Evolutionary conservation across 345 rosid species (phyloP), one percentile per base, ranked within the genome.

Genomic region (Syzygium grande): DNA sequence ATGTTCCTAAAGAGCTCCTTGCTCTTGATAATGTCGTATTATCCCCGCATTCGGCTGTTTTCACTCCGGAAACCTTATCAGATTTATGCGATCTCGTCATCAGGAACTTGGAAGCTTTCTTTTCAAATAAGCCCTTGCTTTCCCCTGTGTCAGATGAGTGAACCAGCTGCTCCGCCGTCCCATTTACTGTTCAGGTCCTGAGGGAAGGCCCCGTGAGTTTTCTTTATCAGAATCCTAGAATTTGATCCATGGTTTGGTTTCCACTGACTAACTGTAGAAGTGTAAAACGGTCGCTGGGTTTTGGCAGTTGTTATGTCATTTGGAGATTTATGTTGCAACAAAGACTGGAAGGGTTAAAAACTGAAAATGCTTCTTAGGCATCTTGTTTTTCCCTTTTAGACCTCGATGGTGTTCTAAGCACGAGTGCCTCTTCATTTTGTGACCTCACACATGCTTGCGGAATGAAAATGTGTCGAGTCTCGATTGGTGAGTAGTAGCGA

Each of bases 21-120:
- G 87, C 53, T 11, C 54, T 92, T 90, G 92, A 93, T 46, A 92
- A 91, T 77, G 94, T 92, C 43, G 94, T 93, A 23, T 49, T 94
- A 53, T 90, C 94, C 3, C 94, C 94, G 1, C 94, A 91, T 79
- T 0, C 30, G 3, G 96, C 94, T 16, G 91, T 84, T 6, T 25
- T 88, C 29, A 92, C 96, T 7, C 84, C 92, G 6, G 95, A 94
- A 88, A 88, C 91, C 17, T 27, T 91, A 83, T 52, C 21, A 79
- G 88, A 80, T 22, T 58, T 90, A 78, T 63, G 84, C 52, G 85
- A 92, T 59, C 90, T 90, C n/a, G 92, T 90, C 55, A 84, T 91
- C 30, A 90, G 87, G 7, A 94, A 94, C 87, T 86, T 95, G 86
- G 92, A 92, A 84, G 95, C 97, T 29, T 94, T 95, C 89, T 92